Evolutionary conservation across 495 filamentous ascomycete species (phyloP), one percentile per base, ranked within the genome.

Genomic region (Penicillium bialowiezense): DNA sequence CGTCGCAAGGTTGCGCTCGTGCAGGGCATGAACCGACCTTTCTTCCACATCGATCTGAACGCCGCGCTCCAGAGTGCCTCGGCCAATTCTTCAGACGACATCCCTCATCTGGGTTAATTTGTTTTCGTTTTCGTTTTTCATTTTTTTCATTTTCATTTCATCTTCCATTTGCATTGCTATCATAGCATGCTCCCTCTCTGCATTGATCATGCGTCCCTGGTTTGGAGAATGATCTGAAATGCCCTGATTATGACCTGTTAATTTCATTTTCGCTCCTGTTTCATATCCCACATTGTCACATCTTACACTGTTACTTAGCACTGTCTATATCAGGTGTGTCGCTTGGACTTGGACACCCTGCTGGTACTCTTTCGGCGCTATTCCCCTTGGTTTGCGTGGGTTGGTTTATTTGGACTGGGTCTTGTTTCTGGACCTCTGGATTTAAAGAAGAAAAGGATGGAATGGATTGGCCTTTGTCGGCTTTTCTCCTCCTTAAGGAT

Each of bases 41-140:
- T 96, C 54, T 97, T 98, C 81, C 95, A 98, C 58, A 82, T 95
- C 48, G 93, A 98, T 63, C 66, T 98, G 21, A 96, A 91, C 12
- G 92, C 87, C 59, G 93, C 93, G 19, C 62, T 97, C 59, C 87
- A 95, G 67, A 92, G 89, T 65, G 92, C 90, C 13, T 79, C 97
- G 54, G 80, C 84, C 24, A 96, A 91, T 56, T 82, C 61, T 9
- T 61, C 59, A 3, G 55, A 61, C 15, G 60, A 62, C 42, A 50
- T 63, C 6, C 62, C 63, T 15, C 45, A 48, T 18, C 32, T 54
- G 20, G 44, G 28, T 29, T 50, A 39, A 59, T 33, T 17, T 18
- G 2, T 28, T 15, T 35, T 23, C 19, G 36, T 17, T 26, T 19
- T 29, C 12, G 12, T 14, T 15, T 19, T 26, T 35, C n/a, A 18